Percentiles rank a stretch among this genome's conserved stretches.
Evolutionary conservation across 495 filamentous ascomycete species (phyloP).

Genomic region (Aspergillus mulundensis): DNA sequence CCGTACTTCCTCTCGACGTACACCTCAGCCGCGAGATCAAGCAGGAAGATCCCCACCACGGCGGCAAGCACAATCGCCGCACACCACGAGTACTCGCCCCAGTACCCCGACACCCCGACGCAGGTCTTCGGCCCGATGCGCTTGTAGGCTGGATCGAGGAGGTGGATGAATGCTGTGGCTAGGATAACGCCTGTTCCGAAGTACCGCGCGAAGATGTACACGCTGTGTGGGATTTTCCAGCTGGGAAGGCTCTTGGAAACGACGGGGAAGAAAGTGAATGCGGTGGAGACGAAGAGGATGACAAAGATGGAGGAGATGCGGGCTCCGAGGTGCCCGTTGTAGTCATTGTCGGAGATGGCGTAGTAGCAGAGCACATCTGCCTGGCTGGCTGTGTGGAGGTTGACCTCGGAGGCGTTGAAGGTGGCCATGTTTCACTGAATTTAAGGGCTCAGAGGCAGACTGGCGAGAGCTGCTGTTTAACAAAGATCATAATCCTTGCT

Average conservation of each 20-base stretch:
- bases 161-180: conserved; percentile 62
- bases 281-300: conserved; percentile 35
- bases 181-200: conserved; percentile 71
- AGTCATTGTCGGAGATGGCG: conserved; percentile 29
- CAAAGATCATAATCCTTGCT: too few relatives aligned
- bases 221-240: conserved; percentile 50
- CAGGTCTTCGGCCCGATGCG: conserved; percentile 50
- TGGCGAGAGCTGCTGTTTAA: too few relatives aligned
- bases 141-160: conserved; percentile 51
- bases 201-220: conserved; percentile 71
- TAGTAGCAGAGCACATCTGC: too few relatives aligned
- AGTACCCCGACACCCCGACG: conserved; percentile 50
- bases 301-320: conserved; percentile 45
- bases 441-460: too few relatives aligned
- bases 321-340: conserved; percentile 39
- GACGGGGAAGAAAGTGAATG: conserved; percentile 52
- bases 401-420: too few relatives aligned
- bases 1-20: conserved; percentile 52
- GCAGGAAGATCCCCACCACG: conserved; percentile 35
- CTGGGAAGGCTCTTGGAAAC: conserved; percentile 44
- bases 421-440: too few relatives aligned
- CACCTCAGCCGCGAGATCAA: conserved; percentile 45
- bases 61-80: conserved; percentile 37
- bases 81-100: conserved; percentile 43
- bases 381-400: too few relatives aligned